Base-by-base conservation (phyloP, 2,329 filamentous ascomycete species). In the Cadophora sp. region DNA sequence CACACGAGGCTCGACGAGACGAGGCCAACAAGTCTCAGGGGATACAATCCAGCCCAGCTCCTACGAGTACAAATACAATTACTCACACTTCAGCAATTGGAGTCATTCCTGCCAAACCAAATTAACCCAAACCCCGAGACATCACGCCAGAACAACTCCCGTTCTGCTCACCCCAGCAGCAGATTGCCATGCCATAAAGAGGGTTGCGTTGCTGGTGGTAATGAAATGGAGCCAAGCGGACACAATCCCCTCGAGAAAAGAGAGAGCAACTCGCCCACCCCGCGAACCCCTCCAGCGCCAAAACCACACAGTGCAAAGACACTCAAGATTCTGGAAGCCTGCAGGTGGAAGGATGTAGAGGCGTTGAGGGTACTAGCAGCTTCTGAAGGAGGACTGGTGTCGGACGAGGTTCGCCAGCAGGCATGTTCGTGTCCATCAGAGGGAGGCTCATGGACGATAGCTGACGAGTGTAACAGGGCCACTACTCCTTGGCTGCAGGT, bases 401-500 rank as follows among this genome's bases (percentile, higher is more conserved):
- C 83, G 22, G 91, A 94, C 76, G 80, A 83, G 33, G 79, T 96
- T 70, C 90, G 94, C 72, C 86, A 87, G 75, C 81, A 83, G 78
- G 93, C 92, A 72, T 97, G 95, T 96, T 86, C 80, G 92, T 87
- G 41, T 69, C 48, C 27, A 30, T 30, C 27, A 30, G 18, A 48
- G 33, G 65, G n/a, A 51, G 22, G 20, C 39, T 66, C 27, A 33
- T 64, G 39, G 64, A 62, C 48, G 30, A 66, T 48, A 22, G 66
- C 66, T 75, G 60, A 74, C 30, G 36, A 33, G 66, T 8, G 58
- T 66, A 18, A 60, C 55, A 92, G 90, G 90, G 90, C 89, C 89
- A 16, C 77, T 87, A 11, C 77, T 88, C 13, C 79, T 93, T 6
- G 86, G 85, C 0, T 71, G 76, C 45, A 16, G 27, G 20, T 27